These are phyloP conservation scores for Tolypocladium endophyticum DNA, from an alignment of 2,329 filamentous ascomycete species.

Conservation along the genomic window DNA sequence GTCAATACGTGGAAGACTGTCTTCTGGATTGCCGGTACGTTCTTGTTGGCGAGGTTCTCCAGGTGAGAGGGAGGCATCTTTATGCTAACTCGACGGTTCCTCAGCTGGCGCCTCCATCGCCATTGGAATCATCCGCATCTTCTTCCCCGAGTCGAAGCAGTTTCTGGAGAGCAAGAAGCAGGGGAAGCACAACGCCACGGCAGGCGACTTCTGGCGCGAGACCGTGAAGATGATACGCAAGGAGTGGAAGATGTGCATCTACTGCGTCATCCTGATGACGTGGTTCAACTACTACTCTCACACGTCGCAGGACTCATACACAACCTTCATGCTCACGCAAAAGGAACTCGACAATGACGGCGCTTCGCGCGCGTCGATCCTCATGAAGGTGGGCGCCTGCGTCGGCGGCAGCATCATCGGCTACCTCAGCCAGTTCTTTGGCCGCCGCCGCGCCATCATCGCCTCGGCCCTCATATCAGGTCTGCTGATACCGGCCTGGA, in stretches of 20 bases:
- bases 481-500: constrained; percentile 58
- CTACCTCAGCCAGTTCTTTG: constrained; percentile 65
- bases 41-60: too few relatives aligned
- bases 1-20: constrained; percentile 62
- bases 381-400: constrained; percentile 71
- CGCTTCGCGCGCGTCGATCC: constrained; percentile 64
- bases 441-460: constrained; percentile 60
- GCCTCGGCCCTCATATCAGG: constrained; percentile 48
- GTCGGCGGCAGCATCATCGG: constrained; percentile 64
- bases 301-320: constrained; percentile 72
- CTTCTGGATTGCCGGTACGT: constrained; percentile 54
- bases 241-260: constrained; percentile 70
- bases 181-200: constrained; percentile 36
- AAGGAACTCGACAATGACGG: constrained; percentile 56
- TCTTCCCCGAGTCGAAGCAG: constrained; percentile 65
- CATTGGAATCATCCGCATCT: constrained; percentile 56
- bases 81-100: background rate
- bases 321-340: constrained; percentile 65
- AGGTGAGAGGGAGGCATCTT: background rate
- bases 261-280: constrained; percentile 70
- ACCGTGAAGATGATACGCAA: constrained; percentile 54
- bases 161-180: constrained; percentile 59
- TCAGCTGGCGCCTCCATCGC: constrained; percentile 53
- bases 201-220: constrained; percentile 55
- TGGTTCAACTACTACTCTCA: constrained; percentile 70